Base-by-base conservation (phyloP, 2,329 filamentous ascomycete species). In the Aspergillus hortae region DNA sequence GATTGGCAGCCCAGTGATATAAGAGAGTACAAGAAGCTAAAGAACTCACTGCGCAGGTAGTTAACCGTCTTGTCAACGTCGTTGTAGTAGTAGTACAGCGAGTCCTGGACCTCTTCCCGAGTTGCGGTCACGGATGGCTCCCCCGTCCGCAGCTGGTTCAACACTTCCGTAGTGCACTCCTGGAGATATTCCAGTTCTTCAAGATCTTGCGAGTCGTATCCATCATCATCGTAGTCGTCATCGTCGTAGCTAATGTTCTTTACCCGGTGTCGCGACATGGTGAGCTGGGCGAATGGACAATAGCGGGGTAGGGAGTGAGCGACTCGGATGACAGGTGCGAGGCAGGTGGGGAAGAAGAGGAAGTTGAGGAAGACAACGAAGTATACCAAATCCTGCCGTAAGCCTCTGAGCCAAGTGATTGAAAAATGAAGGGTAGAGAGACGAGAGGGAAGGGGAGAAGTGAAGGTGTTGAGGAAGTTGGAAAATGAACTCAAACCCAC, bases 81-180 rank as follows among this genome's bases (percentile, higher is more conserved):
- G 68, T 92, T 97, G 70, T 92, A 97, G 71, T 96, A 96, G 72
- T 99, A 85, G 90, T 91, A 97, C 14, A 99, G 73, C 0, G 92
- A 83, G 55, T 97, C 92, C 68, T 95, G 85, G 56, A 96, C 92
- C 66, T 96, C 87, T 35, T 78, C 75, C 54, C 87, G 82, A 4
- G 81, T 79, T n/a, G 81, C 75, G 65, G 78, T 81, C 61, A 86
- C 78, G 55, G 82, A 84, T 57, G 74, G 74, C 30, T 79, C 76
- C 54, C 82, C 77, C 9, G 74, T 70, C 6, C 84, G 87, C n/a
- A 96, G 76, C 7, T 80, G 79, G 55, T 78, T 77, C 53, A 83
- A 80, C 33, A 95, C 87, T 57, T 86, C 79, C 36, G 79, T 76
- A 1, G 86, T 90, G 46, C 85, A 87, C 36, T 81, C 71, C 36